Evolutionary conservation across 2,329 filamentous ascomycete species (phyloP).

Genomic region (Purpureocillium lavendulum): DNA sequence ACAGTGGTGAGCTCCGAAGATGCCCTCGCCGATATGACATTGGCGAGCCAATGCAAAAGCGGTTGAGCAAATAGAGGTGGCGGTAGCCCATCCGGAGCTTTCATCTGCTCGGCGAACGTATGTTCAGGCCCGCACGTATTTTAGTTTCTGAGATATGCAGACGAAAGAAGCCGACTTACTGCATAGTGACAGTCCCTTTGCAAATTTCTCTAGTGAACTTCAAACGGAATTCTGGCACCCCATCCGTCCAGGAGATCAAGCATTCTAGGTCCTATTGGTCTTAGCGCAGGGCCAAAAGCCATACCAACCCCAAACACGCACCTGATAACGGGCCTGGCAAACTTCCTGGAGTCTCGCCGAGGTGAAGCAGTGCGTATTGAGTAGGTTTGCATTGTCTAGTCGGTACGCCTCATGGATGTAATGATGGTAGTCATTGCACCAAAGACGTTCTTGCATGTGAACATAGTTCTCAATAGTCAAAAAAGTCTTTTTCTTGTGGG

Average conservation of each 20-base stretch:
- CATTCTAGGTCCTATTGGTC: neutral
- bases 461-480: constrained; percentile 4
- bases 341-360: constrained; percentile 3
- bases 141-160: neutral
- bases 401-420: constrained; percentile 3
- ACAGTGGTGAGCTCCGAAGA: neutral
- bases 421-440: constrained; percentile 2
- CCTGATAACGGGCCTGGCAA: constrained; percentile 3
- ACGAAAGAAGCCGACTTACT: neutral
- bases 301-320: no score
- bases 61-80: neutral
- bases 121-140: neutral
- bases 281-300: no score
- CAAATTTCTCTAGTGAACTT: neutral
- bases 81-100: neutral
- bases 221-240: neutral
- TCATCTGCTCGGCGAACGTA: neutral
- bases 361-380: constrained; percentile 4
- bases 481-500: neutral
- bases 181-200: neutral
- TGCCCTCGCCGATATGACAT: neutral
- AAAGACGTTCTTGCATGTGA: constrained; percentile 1
- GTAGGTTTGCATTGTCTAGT: constrained; percentile 1
- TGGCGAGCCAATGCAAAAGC: neutral
- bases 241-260: neutral